A percentile compares a stretch with the other conserved stretches of the same genome.
These are phyloP conservation scores for Rhodofomes roseus DNA, from an alignment of 1,284 basidiomycete genomes.

Conservation along the genomic window DNA sequence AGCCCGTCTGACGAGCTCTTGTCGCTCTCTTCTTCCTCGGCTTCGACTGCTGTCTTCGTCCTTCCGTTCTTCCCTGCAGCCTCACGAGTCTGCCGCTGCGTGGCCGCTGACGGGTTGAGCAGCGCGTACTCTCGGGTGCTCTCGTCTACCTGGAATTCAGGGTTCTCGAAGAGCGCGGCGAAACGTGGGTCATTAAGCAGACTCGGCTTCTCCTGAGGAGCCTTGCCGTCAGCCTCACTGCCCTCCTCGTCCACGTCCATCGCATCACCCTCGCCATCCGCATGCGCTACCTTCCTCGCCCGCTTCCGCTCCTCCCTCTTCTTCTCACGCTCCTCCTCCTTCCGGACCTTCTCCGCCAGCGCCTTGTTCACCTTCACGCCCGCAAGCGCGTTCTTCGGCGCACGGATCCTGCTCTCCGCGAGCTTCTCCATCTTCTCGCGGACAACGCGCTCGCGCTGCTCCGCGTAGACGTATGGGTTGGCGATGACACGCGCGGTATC, in stretches of 20 bases:
- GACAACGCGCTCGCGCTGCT: conserved; percentile 87
- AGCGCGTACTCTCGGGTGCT: conserved; percentile 83
- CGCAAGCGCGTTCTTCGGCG: conserved; percentile 50
- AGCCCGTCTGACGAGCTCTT: conserved; percentile 70
- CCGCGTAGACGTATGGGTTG: conserved; percentile 94
- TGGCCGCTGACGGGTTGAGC: conserved; percentile 83
- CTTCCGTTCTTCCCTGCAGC: conserved; percentile 21
- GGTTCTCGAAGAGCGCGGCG: conserved; percentile 87
- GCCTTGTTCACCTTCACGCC: conserved; percentile 89
- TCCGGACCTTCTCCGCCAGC: conserved; percentile 82
- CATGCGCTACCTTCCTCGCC: conserved; percentile 39
- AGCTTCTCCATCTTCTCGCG: conserved; percentile 90
- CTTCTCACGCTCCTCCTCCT: conserved; percentile 68
- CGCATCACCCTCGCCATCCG: conserved; percentile 36
- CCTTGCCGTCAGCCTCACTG: conserved; percentile 35
- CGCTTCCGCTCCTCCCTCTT: conserved; percentile 61
- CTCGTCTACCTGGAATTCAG: conserved; percentile 94
- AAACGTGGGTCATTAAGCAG: conserved; percentile 90
- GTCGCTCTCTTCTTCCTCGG: conserved; percentile 88
- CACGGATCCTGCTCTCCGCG: conserved; percentile 88
- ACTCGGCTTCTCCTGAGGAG: conserved; percentile 37
- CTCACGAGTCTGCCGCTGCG: conserved; percentile 40
- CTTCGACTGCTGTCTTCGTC: conserved; percentile 79
- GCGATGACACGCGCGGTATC: conserved; percentile 93
- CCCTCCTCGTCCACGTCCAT: conserved; percentile 39